Conservation (phyloP, 208 protist genomes). For the Blastocrithidia nonstop region DNA sequence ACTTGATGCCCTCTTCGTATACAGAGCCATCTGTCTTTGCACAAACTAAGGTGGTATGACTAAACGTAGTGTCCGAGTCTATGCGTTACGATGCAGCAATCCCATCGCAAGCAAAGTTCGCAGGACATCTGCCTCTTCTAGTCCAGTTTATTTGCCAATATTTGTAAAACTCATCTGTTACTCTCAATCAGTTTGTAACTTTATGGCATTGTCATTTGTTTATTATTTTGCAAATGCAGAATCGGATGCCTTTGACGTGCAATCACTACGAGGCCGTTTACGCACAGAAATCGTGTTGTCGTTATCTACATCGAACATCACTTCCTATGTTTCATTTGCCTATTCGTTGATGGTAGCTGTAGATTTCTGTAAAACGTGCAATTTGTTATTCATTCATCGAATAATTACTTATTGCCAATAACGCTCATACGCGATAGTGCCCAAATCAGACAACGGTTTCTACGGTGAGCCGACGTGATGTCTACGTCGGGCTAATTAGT, state of each 20-base stretch:
- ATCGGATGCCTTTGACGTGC: neutral
- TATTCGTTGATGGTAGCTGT: neutral
- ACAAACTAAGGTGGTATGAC: slow-evolving; percentile 49
- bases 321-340: neutral
- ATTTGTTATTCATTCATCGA: slow-evolving; percentile 29
- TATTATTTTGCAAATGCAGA: neutral
- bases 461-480: slow-evolving; percentile 94
- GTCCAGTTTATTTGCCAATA: slow-evolving; percentile 33
- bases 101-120: slow-evolving; percentile 51
- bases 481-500: slow-evolving; percentile 95
- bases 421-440: slow-evolving; percentile 77
- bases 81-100: slow-evolving; percentile 57
- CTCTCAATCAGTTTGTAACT: neutral
- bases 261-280: neutral
- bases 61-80: slow-evolving; percentile 37
- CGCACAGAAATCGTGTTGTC: neutral
- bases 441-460: slow-evolving; percentile 97
- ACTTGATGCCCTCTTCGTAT: slow-evolving; percentile 11
- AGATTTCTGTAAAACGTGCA: neutral
- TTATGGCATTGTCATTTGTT: neutral
- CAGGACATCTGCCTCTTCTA: slow-evolving; percentile 72
- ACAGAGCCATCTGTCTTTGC: slow-evolving; percentile 11
- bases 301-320: neutral
- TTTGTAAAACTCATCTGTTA: slow-evolving; percentile 13
- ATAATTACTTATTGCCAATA: slow-evolving; percentile 78